Conservation (phyloP, 345 rosid genomes). For the Eutrema heterophyllum region DNA sequence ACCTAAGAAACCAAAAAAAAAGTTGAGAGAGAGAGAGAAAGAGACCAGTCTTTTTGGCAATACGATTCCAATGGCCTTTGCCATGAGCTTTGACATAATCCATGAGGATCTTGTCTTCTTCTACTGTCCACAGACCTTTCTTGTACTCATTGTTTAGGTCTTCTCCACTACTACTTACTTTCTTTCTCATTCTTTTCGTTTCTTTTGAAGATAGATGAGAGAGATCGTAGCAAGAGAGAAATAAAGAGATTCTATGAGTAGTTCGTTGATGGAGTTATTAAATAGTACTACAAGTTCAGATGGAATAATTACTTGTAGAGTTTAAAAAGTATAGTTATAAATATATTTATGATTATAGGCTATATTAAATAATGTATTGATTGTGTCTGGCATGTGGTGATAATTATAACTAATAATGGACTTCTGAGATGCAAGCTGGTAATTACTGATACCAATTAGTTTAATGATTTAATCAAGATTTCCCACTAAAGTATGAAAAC, state of each 20-base stretch:
- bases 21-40: neutral
- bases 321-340: neutral
- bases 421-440: conserved; percentile 27
- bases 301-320: conserved; percentile 14
- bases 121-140: conserved; percentile 47
- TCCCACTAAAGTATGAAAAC: conserved; percentile 4
- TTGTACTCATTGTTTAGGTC: conserved; percentile 35
- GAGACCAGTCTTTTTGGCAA: conserved; percentile 48
- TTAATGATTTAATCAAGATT: conserved; percentile 11
- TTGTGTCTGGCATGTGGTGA: conserved; percentile 29
- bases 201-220: conserved; percentile 7
- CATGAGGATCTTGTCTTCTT: conserved; percentile 45
- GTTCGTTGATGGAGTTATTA: conserved; percentile 21
- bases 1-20: neutral
- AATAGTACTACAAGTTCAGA: conserved; percentile 19
- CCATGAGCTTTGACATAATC: conserved; percentile 53
- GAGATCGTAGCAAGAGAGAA: conserved; percentile 5
- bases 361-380: conserved; percentile 21
- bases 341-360: neutral
- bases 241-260: conserved; percentile 8
- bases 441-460: conserved; percentile 14
- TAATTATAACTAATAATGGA: conserved; percentile 16
- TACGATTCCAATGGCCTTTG: conserved; percentile 63
- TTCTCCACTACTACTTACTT: conserved; percentile 22
- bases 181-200: conserved; percentile 29